phyloP scores from a whole-genome alignment of 73 alveolate genomes.

The Breviolum minutum region DNA sequence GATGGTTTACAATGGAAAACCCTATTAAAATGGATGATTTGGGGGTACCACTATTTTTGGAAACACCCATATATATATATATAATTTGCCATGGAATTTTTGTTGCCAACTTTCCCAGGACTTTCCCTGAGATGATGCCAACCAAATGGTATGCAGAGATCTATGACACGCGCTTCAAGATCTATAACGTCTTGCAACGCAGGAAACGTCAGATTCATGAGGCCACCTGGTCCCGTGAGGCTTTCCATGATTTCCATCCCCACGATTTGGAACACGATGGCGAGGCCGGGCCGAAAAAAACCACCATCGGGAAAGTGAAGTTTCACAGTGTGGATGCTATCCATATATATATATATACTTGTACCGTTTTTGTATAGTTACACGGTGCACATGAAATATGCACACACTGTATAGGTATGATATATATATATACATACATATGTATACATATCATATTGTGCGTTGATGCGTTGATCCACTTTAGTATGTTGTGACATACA shows the following conservation, averaged over 20 bases:
- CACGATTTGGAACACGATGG: slow-evolving; percentile 94
- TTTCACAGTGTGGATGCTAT: background rate
- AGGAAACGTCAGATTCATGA: slow-evolving; percentile 88
- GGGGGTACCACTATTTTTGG: too few relatives aligned
- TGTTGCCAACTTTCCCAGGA: background rate
- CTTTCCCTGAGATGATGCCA: slow-evolving; percentile 69
- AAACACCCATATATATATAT: background rate
- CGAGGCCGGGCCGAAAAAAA: background rate
- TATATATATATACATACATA: too few relatives aligned
- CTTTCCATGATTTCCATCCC: slow-evolving; percentile 92
- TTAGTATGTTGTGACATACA: too few relatives aligned
- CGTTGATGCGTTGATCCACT: too few relatives aligned
- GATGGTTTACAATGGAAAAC: too few relatives aligned
- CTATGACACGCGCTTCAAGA: slow-evolving; percentile 91
- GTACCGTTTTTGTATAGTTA: too few relatives aligned
- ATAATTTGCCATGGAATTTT: background rate
- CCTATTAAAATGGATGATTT: too few relatives aligned
- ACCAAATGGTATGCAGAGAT: slow-evolving; percentile 94
- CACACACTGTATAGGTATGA: too few relatives aligned
- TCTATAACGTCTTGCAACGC: slow-evolving; percentile 79
- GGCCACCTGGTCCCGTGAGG: slow-evolving; percentile 88
- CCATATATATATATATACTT: too few relatives aligned
- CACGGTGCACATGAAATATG: too few relatives aligned
- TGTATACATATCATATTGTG: too few relatives aligned
- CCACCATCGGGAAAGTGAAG: background rate